Evolutionary conservation across 2,329 filamentous ascomycete species (phyloP).

Genomic region (Helotiales sp.): DNA sequence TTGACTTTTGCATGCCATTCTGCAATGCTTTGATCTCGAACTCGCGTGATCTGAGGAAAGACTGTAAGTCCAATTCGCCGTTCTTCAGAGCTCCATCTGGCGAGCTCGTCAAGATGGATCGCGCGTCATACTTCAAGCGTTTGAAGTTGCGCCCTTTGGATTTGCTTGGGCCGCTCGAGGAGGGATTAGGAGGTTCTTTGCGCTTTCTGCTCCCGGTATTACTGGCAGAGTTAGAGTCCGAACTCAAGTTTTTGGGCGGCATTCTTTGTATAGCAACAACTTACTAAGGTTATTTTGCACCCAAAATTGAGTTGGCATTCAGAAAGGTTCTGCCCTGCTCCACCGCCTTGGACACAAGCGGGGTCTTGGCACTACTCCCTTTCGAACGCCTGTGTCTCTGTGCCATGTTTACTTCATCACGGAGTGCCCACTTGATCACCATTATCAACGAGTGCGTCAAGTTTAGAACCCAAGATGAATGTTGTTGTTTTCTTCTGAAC

Average conservation of each 20-base stretch:
- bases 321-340: not conserved
- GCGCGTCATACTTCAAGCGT: slow-evolving; percentile 51
- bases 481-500: too few species aligned
- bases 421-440: too few species aligned
- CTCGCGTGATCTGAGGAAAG: slow-evolving; percentile 83
- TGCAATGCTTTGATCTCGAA: slow-evolving; percentile 89
- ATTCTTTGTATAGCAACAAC: slow-evolving; percentile 21
- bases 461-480: too few species aligned
- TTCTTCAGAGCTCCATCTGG: slow-evolving; percentile 53
- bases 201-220: slow-evolving; percentile 32
- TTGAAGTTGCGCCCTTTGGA: slow-evolving; percentile 42
- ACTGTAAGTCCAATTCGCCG: slow-evolving; percentile 83
- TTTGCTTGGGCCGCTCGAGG: slow-evolving; percentile 23
- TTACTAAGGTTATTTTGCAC: not conserved
- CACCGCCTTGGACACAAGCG: not conserved
- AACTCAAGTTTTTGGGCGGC: slow-evolving; percentile 26
- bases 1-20: slow-evolving; percentile 78
- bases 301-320: not conserved
- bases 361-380: not conserved
- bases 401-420: too few species aligned
- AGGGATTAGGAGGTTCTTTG: slow-evolving; percentile 36
- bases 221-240: slow-evolving; percentile 4
- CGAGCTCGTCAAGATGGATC: slow-evolving; percentile 52
- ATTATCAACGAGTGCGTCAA: too few species aligned
- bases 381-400: too few species aligned